These are phyloP conservation scores for Pezicula radicicola DNA, from an alignment of 2,329 filamentous ascomycete genomes.

Conservation along the genomic window DNA sequence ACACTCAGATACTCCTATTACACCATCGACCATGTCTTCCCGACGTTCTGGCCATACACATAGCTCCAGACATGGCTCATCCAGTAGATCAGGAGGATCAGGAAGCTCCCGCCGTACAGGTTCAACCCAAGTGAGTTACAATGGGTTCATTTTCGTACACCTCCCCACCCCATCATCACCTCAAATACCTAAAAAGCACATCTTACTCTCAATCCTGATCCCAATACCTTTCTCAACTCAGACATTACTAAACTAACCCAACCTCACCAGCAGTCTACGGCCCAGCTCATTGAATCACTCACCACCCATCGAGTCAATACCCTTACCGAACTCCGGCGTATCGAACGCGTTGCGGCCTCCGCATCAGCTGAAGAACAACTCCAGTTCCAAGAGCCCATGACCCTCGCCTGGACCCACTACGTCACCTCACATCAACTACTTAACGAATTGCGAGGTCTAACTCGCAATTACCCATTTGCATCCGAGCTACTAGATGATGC, in stretches of 20 bases:
- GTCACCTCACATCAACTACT: slow-evolving; percentile 68
- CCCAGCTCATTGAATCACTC: slow-evolving; percentile 60
- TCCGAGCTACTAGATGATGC: slow-evolving; percentile 64
- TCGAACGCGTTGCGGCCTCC: slow-evolving; percentile 62
- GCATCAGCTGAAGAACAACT: slow-evolving; percentile 57
- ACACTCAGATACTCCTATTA: background rate
- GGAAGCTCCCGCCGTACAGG: slow-evolving; percentile 2
- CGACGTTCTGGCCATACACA: slow-evolving; percentile 14
- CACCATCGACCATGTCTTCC: slow-evolving; percentile 16
- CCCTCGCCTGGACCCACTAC: slow-evolving; percentile 68
- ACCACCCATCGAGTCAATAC: slow-evolving; percentile 70
- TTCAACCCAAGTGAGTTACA: slow-evolving; percentile 24
- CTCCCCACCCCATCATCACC: slow-evolving; percentile 5
- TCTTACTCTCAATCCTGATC: background rate
- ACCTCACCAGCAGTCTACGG: slow-evolving; percentile 16
- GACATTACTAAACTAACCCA: slow-evolving; percentile 7
- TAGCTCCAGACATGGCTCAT: slow-evolving; percentile 10
- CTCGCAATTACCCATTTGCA: slow-evolving; percentile 64
- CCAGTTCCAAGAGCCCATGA: slow-evolving; percentile 62
- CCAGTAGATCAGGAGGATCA: slow-evolving; percentile 14
- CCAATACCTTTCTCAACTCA: background rate
- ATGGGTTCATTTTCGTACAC: slow-evolving; percentile 26
- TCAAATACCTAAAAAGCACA: background rate
- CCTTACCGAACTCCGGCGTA: slow-evolving; percentile 66
- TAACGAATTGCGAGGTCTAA: slow-evolving; percentile 66